These are phyloP conservation scores for Harrya chromipes DNA, from an alignment of 768 basidiomycete genomes.

Conservation along the genomic window DNA sequence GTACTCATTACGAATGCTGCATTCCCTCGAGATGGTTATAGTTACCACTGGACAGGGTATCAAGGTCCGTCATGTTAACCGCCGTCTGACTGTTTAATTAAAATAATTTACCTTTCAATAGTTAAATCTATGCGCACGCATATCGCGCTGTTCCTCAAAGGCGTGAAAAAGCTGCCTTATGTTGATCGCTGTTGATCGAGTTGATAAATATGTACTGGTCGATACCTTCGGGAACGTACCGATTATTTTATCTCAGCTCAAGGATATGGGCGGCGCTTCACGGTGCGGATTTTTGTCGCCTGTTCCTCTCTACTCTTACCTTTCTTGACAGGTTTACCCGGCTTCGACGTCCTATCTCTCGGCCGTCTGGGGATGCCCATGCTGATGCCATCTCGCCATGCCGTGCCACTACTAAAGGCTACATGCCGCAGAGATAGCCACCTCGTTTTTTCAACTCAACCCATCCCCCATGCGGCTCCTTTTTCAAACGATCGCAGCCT, in stretches of 20 bases:
- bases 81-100: constrained; percentile 9
- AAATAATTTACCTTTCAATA: constrained; percentile 32
- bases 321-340: background rate
- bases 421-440: constrained; percentile 1
- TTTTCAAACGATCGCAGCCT: constrained; percentile 10
- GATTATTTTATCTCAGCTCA: constrained; percentile 4
- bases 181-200: constrained; percentile 18
- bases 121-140: constrained; percentile 13
- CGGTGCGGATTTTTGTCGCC: background rate
- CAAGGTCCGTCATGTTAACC: constrained; percentile 12
- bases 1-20: background rate
- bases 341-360: background rate
- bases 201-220: constrained; percentile 21
- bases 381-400: constrained; percentile 1
- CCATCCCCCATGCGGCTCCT: constrained; percentile 7
- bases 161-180: constrained; percentile 15
- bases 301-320: background rate
- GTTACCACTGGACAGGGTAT: constrained; percentile 16
- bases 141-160: constrained; percentile 4
- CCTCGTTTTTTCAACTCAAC: constrained; percentile 9
- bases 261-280: background rate
- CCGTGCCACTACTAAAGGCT: background rate
- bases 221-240: background rate
- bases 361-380: background rate
- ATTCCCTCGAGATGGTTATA: constrained; percentile 7